These are phyloP conservation scores for Leishmania aethiopica DNA, from an alignment of 208 protist species.

Conservation along the genomic window DNA sequence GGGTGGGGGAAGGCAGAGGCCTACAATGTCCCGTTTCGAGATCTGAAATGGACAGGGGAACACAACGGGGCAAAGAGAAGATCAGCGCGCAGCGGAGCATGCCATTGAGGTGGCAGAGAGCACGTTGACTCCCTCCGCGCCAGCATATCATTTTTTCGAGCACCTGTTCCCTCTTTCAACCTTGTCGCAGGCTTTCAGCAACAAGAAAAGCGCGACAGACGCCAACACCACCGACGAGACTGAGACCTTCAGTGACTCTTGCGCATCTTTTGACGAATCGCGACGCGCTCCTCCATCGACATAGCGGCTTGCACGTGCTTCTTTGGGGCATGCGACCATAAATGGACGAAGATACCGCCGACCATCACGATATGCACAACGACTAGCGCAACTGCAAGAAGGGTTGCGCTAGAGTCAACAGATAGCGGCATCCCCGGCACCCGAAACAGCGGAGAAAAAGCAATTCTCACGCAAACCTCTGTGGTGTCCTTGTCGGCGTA, in stretches of 20 bases:
- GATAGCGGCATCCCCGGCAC: constrained; percentile 8
- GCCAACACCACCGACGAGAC: background rate
- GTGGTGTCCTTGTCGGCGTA: background rate
- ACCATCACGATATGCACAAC: constrained; percentile 34
- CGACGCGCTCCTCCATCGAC: constrained; percentile 17
- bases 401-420: constrained; percentile 19
- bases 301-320: constrained; percentile 2
- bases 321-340: constrained; percentile 34
- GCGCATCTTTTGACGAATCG: constrained; percentile 28
- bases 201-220: background rate
- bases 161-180: no score
- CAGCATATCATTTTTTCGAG: background rate
- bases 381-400: constrained; percentile 27
- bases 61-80: background rate
- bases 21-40: no score
- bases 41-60: background rate
- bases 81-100: background rate
- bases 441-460: background rate
- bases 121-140: no score
- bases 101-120: background rate
- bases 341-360: constrained; percentile 24
- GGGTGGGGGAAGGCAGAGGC: background rate
- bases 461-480: background rate
- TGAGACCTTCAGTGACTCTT: constrained; percentile 7
- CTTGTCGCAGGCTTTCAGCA: background rate